Base-by-base conservation (phyloP, 1,284 basidiomycete genomes). In the Schizopora paradoxa region DNA sequence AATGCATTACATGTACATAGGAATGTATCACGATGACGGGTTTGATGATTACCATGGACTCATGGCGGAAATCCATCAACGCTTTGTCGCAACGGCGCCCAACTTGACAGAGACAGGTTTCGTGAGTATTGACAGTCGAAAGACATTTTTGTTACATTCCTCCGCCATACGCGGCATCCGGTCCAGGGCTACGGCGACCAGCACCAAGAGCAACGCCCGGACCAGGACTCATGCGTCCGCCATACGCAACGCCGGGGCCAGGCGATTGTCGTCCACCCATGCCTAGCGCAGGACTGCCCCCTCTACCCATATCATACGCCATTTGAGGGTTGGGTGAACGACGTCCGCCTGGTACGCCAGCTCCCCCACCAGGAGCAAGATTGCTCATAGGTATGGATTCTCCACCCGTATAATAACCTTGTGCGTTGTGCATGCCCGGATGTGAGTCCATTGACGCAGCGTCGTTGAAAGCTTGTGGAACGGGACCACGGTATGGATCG, bases 361-460 rank as follows among this genome's bases (percentile, higher is more conserved):
- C n/a, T n/a, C n/a, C n/a, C 61, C 28, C 68, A 60, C 29, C 64
- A 18, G 67, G 66, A 14, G 64, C 67, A 67, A 87, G 76, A 55
- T 87, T 84, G 1, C 77, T 86, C 86, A 89, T 88, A 13, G 84
- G 81, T 43, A 85, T 83, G 13, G 76, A 72, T 59, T 87, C 85
- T 28, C 63, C 58, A n/a, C 59, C 61, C 18, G 57, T 38, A 8
- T 56, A 58, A 38, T 43, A 56, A 39, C 52, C 56, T 32, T 66
- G 33, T 14, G 37, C 37, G 7, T 23, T 23, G 13, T 27, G 21
- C 6, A 16, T 18, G 21, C 41, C 50, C 36, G 43, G 34, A 45
- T 50, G 41, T 16, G 56, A 48, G 38, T 54, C 43, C 23, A 50
- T 63, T 4, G 63, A 44, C 46, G 51, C 56, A 18, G 62, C 63